Conservation (phyloP, 2,329 filamentous ascomycete species). For the Cylindrodendrum hubeiense region DNA sequence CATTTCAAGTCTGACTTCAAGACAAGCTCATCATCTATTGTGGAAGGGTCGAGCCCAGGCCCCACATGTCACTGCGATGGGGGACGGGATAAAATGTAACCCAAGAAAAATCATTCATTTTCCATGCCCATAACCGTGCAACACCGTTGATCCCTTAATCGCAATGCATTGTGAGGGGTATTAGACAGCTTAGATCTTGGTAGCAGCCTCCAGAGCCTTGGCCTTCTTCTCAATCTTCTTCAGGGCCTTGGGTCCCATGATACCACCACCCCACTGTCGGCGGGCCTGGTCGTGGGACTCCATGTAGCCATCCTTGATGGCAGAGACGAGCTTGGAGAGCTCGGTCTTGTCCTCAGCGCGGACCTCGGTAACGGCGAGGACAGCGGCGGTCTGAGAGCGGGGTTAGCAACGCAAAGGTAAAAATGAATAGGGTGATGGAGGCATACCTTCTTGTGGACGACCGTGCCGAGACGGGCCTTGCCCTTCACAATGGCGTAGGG, state of each 20-base stretch:
- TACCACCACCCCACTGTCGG: conserved; percentile 98
- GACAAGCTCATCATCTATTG: conserved; percentile 52
- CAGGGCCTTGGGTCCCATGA: conserved; percentile 97
- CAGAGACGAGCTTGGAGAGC: conserved; percentile 94
- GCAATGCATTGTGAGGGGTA: conserved; percentile 55
- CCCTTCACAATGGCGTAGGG: conserved; percentile 99
- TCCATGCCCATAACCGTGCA: conserved; percentile 57
- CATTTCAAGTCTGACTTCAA: conserved; percentile 35
- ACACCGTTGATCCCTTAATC: conserved; percentile 55
- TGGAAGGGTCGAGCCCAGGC: conserved; percentile 45
- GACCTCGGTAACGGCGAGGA: conserved; percentile 95
- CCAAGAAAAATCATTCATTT: conserved; percentile 56
- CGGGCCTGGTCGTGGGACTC: conserved; percentile 94
- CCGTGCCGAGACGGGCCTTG: conserved; percentile 98
- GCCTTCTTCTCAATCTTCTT: conserved; percentile 84
- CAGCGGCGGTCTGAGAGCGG: conserved; percentile 87
- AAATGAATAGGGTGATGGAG: neutral
- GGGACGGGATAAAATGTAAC: conserved; percentile 48
- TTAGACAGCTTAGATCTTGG: conserved; percentile 87
- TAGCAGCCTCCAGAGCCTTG: conserved; percentile 92
- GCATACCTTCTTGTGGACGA: conserved; percentile 98
- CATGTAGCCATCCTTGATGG: conserved; percentile 98
- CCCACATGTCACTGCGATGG: conserved; percentile 45
- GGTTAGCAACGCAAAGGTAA: conserved; percentile 43
- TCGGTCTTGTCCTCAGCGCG: conserved; percentile 98